Base-by-base conservation (phyloP, 257 asterid species). In the Salvia hispanica region DNA sequence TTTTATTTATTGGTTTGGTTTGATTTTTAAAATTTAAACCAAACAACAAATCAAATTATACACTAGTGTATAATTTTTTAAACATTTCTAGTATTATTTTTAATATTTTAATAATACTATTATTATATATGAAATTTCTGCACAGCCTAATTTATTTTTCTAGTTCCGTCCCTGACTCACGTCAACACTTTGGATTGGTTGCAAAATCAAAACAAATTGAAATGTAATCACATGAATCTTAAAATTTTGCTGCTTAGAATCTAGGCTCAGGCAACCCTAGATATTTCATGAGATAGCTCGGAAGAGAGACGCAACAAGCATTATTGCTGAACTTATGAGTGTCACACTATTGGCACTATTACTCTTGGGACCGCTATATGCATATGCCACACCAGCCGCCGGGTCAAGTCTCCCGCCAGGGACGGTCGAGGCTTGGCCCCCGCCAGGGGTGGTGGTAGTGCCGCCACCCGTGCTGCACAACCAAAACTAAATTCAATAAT, bases 371-470 rank as follows among this genome's bases (percentile, higher is more conserved):
- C 48, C 46, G 14, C 43, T 28, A 43, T 47, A 74, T 39, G 63
- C 58, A 25, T 25, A 25, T 25, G 3, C 67, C 3, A 25, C 31
- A 25, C 31, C 31, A 2, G 3, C 82, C 0, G 79, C 64, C 0
- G 79, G 81, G 1, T 72, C 80, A 1, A 75, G 51, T 51, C 82
- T 61, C 14, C 69, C 15, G 3, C 85, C 85, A 0, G 81, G 80
- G 15, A 70, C 0, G 62, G 62, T 51, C 67, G 75, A 33, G 51
- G 71, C 7, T 64, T 74, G 71, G 36, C 73, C 73, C 1, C 77
- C 76, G 33, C 65, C 12, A 13, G 58, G 9, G 3, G 86, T 58
- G 2, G 78, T 51, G 0, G 81, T 65, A 59, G 53, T 62, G 57
- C 33, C 70, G 33, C 52, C 74, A 21, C 72, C 65, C n/a, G 75